Evolutionary conservation across 192 early-diverging fungal species (phyloP), one percentile per base, ranked within the genome.

Genomic region (Entomortierella parvispora): DNA sequence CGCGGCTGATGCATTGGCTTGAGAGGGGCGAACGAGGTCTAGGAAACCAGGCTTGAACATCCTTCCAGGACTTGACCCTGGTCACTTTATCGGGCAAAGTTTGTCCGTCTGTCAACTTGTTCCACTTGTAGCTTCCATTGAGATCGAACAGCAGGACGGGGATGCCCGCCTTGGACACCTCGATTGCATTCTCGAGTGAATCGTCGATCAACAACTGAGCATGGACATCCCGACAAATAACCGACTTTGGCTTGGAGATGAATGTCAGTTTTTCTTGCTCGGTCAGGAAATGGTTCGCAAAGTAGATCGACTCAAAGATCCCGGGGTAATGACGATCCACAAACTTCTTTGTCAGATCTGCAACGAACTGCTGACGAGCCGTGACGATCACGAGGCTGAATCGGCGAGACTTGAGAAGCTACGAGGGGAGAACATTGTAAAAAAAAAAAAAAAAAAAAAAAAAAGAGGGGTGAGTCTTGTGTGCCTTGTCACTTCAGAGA

Each of bases 271-370:
- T 82, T 56, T 89, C 88, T 37, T 80, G 71, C 49, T 83, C 75
- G 2, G 88, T 81, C 44, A 89, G 53, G 45, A 64, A 81, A 45
- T 83, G 80, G 50, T 89, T 89, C 28, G 85, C 85, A 66, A 89
- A 89, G 57, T 89, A 87, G 32, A 89, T 86, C n/a, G 83, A 84
- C 49, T 84, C 86, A 68, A 89, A 87, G 37, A 89, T 84, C 53
- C 85, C 86, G 25, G 86, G 86, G 62, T 80, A 89, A 28, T 88
- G 80, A 18, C 68, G 69, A 46, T 86, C 80, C 23, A 89, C 82
- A 71, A 88, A 89, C 44, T 67, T 62, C 63, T 89, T 87, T 9
- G 88, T 89, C 44, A 82, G 59, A 52, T 84, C 79, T 2, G 86
- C 84, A 20, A 88, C 76, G 28, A 86, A 81, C 70, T 89, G 86